Evolutionary conservation across 148 eudicot genomes (phyloP), one percentile per base, ranked within the genome.

Genomic region (Silene uniflora): DNA sequence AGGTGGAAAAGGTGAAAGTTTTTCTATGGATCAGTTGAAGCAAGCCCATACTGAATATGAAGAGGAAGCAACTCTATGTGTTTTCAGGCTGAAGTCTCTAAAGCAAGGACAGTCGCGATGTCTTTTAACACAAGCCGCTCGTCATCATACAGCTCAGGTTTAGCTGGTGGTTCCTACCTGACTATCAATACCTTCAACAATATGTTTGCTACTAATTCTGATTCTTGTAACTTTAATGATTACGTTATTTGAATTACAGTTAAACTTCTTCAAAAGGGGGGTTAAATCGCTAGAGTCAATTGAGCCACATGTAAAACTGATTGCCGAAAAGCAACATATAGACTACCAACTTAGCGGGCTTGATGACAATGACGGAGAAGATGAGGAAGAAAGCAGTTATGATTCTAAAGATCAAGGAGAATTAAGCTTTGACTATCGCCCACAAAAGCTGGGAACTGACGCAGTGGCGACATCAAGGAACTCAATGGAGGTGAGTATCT

Each of bases 71-170:
- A 90, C 94, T 59, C 85, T 91, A 2, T 95, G 97, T 52, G 81
- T 92, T 81, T 95, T 95, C 79, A 89, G 99, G 49, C 81, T 95
- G 27, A 91, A 92, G 83, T 95, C 99, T 69, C 80, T 95, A 81
- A 95, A 95, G 79, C 87, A 95, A 90, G 99, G 99, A 75, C 99
- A 95, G 83, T 85, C 87, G 72, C 90, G 94, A 55, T 90, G 99
- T 86, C 89, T 95, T 71, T 75, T 95, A 72, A 92, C 99, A 16
- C 99, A 95, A 82, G 97, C 97, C 76, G 97, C 93, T 85, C 99
- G 99, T 70, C 99, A 95, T 81, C 97, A 95, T 81, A 88, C 92
- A 60, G 90, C 99, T 76, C 99, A 95, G 99, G 99, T 92, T 67
- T 54, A 16, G n/a, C 73, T 27, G n/a, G 47, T 39, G 44, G 32